These are phyloP conservation scores for Millerozyma miso DNA, from an alignment of 805 yeast species.

Conservation along the genomic window DNA sequence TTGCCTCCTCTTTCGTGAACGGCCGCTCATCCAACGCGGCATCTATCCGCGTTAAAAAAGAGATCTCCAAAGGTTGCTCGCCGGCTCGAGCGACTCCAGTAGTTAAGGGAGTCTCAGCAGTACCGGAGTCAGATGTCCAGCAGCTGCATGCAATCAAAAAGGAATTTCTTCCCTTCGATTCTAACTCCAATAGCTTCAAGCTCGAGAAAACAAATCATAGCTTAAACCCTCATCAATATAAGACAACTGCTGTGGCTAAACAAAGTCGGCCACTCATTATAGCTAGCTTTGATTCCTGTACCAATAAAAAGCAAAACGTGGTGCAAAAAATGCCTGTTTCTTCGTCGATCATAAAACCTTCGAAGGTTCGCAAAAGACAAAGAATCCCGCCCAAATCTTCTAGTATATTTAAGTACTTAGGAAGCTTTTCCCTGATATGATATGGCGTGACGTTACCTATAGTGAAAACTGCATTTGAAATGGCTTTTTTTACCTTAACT, in stretches of 20 bases:
- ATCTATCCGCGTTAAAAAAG: not conserved
- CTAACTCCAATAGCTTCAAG: not conserved
- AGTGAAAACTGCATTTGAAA: too few relatives aligned
- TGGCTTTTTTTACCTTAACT: too few relatives aligned
- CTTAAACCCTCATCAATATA: not conserved
- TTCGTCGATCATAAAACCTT: not conserved
- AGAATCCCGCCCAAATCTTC: conserved; percentile 7
- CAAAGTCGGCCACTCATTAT: not conserved
- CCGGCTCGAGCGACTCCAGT: not conserved
- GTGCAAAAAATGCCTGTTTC: not conserved
- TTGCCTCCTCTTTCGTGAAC: not conserved
- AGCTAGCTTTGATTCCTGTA: too few relatives aligned
- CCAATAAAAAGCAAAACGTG: not conserved
- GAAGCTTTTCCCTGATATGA: not conserved
- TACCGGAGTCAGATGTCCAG: not conserved
- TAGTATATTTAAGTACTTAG: conserved; percentile 2
- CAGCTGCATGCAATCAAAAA: not conserved
- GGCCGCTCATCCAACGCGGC: not conserved
- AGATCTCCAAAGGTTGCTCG: not conserved
- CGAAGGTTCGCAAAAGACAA: not conserved
- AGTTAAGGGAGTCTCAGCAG: not conserved
- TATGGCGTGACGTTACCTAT: too few relatives aligned
- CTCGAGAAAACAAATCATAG: not conserved
- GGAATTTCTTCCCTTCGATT: not conserved
- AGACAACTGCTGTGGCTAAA: not conserved